Conservation (phyloP, 163 green algal species). For the Prototheca wickerhamii region DNA sequence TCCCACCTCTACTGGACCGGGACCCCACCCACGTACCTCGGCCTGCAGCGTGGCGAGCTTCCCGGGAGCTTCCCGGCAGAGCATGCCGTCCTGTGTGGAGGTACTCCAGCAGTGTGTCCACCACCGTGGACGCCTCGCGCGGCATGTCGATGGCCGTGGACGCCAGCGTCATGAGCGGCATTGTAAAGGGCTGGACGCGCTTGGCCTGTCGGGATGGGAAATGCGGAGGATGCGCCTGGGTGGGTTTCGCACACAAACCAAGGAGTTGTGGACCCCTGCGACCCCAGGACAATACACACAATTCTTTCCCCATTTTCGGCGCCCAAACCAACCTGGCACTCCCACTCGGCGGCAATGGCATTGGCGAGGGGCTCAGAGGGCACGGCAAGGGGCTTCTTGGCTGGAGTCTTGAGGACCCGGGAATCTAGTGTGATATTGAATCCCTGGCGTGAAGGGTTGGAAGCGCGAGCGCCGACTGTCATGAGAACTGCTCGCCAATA, state of each 20-base stretch:
- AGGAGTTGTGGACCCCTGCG: too few species aligned
- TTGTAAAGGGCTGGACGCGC: slow-evolving; percentile 71
- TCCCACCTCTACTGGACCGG: neutral
- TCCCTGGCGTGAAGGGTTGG: slow-evolving; percentile 8
- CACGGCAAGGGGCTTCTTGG: slow-evolving; percentile 48
- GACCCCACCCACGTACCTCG: slow-evolving; percentile 16
- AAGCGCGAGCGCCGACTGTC: neutral
- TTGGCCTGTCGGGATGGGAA: slow-evolving; percentile 2
- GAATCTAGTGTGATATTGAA: slow-evolving; percentile 61
- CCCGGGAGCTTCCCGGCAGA: slow-evolving; percentile 49
- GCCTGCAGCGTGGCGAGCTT: slow-evolving; percentile 39
- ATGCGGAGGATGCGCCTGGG: neutral
- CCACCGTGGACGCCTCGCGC: slow-evolving; percentile 44
- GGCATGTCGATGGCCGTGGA: slow-evolving; percentile 83
- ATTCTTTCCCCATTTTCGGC: neutral
- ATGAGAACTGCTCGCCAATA: neutral
- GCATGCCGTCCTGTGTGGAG: slow-evolving; percentile 70
- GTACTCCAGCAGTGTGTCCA: slow-evolving; percentile 70
- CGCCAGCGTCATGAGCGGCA: slow-evolving; percentile 88
- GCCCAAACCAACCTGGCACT: slow-evolving; percentile 69
- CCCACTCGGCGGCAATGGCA: slow-evolving; percentile 84
- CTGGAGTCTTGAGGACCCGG: slow-evolving; percentile 60
- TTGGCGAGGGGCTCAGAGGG: slow-evolving; percentile 58
- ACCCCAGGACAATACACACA: too few species aligned
- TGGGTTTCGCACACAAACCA: too few species aligned